Conservation (phyloP, 208 protist species). For the Leishmania major region DNA sequence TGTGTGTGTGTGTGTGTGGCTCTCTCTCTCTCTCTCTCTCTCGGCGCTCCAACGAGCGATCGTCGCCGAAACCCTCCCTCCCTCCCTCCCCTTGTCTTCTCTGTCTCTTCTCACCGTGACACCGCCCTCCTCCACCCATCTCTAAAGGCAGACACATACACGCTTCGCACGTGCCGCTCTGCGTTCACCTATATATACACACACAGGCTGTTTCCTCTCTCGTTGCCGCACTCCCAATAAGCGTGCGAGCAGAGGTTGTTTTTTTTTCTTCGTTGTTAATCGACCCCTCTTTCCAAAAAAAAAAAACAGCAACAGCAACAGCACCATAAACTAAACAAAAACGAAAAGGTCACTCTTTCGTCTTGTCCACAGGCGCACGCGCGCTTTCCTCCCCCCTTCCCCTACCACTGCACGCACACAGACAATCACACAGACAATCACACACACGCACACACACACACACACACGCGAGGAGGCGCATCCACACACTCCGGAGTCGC, state of each 20-base stretch:
- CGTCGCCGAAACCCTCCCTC: background rate
- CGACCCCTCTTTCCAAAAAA: background rate
- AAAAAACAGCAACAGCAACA: too few species aligned
- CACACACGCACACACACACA: slow-evolving; percentile 14
- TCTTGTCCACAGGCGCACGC: background rate
- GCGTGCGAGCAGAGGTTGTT: background rate
- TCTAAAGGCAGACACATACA: background rate
- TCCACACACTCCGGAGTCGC: background rate
- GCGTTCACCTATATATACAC: background rate
- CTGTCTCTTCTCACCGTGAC: background rate
- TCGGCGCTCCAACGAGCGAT: background rate
- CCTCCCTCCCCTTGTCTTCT: background rate
- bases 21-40: background rate
- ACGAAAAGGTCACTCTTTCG: background rate
- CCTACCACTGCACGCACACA: background rate
- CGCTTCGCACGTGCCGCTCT: background rate
- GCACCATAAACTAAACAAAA: background rate
- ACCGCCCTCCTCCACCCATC: background rate
- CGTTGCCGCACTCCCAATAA: background rate
- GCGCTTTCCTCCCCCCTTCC: background rate
- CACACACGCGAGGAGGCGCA: slow-evolving; percentile 6
- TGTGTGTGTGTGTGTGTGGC: background rate
- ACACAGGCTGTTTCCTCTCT: background rate
- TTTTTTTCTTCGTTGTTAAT: background rate
- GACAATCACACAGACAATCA: slow-evolving; percentile 12